Evolutionary conservation across 345 rosid genomes (phyloP), one percentile per base, ranked within the genome.

Genomic region (Pistacia atlantica): DNA sequence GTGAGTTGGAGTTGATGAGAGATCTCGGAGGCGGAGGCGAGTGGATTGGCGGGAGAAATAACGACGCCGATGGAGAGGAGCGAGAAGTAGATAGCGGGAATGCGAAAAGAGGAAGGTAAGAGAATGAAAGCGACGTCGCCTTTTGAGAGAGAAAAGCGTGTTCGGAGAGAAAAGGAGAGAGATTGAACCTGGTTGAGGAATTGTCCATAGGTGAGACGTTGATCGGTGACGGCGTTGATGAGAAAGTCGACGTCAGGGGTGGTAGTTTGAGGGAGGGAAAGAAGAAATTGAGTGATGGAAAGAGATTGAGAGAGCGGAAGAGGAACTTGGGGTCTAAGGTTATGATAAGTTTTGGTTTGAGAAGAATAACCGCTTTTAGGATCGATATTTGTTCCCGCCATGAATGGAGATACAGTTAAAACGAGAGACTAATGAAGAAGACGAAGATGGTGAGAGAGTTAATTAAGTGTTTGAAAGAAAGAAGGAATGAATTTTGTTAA

Each of bases 261-360:
- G 11, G 57, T 28, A 73, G 84, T 18, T 18, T 59, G 85, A 75
- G 91, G 89, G 79, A 87, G 90, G 28, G 93, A 90, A 66, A 86
- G 69, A 48, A 78, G 74, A 67, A 54, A 89, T 17, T 87, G 85
- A 56, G 90, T 16, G 66, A 81, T 10, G 79, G 98, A 90, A 76
- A 92, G 89, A 55, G 94, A 89, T 9, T 75, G 78, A 18, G 85
- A 38, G 0, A 72, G 89, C 16, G 94, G 97, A 45, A 84, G 82
- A 62, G 93, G 85, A 8, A 85, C 73, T 25, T 49, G 8, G 0
- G 95, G 86, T 52, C 98, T 82, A 11, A 90, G 88, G 72, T 89
- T 89, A 75, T 78, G 90, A 72, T 83, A 94, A 12, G 77, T 84
- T 75, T 77, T 79, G 31, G 95, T 88, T 73, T 72, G 76, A 12